A percentile compares a stretch with the other conserved stretches of the same genome.
These are phyloP conservation scores for Gynochthodes officinalis DNA, from an alignment of 257 asterid genomes.

Conservation along the genomic window DNA sequence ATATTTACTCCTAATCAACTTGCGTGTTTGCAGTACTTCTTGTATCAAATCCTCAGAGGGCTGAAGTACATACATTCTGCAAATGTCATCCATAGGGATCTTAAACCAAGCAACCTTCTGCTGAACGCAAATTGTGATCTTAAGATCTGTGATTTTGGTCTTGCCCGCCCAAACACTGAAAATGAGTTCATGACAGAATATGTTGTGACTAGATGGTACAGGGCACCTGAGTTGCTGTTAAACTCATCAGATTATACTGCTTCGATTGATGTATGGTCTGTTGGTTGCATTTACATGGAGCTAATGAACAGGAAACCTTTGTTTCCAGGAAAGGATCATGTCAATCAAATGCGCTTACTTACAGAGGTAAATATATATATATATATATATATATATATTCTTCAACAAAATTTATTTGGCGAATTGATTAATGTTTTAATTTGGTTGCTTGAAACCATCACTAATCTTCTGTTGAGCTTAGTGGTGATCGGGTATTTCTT, in stretches of 20 bases:
- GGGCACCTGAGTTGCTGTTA: conserved; percentile 90
- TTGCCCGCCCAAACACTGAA: conserved; percentile 79
- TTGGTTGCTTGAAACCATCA: not conserved
- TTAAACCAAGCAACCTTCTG: conserved; percentile 91
- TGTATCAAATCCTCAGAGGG: conserved; percentile 93
- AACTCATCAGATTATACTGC: conserved; percentile 85
- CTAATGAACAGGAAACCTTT: conserved; percentile 87
- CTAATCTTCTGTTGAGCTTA: not conserved
- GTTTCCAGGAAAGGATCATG: conserved; percentile 95
- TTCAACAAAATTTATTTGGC: too few relatives aligned
- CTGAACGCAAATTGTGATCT: conserved; percentile 90
- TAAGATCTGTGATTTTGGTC: conserved; percentile 93
- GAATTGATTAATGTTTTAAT: not conserved
- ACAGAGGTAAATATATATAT: conserved; percentile 61
- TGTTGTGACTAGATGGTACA: conserved; percentile 98
- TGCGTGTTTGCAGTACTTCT: conserved; percentile 62
- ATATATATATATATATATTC: too few relatives aligned
- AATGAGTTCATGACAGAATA: conserved; percentile 94
- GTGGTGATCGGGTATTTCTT: not conserved
- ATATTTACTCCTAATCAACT: not conserved
- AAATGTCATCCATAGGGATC: conserved; percentile 80
- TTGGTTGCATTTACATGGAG: conserved; percentile 97
- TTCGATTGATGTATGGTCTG: conserved; percentile 96
- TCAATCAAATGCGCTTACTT: conserved; percentile 87
- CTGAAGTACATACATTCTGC: conserved; percentile 94